Evolutionary conservation across 306 rosid species (phyloP), one percentile per base, ranked within the genome.

Genomic region (Cucurbita moschata): DNA sequence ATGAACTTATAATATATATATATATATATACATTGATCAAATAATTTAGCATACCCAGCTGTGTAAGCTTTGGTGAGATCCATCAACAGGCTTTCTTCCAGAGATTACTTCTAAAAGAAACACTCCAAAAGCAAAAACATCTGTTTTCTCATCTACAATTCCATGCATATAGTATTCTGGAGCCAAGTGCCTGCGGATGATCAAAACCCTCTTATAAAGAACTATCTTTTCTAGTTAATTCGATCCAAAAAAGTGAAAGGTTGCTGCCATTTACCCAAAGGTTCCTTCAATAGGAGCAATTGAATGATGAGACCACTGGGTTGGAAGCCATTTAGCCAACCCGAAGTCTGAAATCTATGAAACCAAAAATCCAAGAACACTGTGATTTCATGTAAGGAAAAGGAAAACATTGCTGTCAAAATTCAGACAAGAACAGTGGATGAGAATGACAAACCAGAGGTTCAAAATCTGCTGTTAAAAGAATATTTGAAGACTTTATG

Each of bases 221-320:
- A 54, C 4, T 19, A 44, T 46, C 5, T 42, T 19, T 68, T 46
- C 16, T 7, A 23, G 46, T 46, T 0, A 44, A 23, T 47, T 47
- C 13, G 56, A 46, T 46, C 16, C 23, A 61, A 68, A 7, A 44
- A 68, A 68, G 42, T 47, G 56, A 46, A 58, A 58, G 19, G 16
- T 56, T 10, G 19, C 53, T 19, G 54, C 54, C 15, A 50, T 73
- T 72, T 69, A 3, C 73, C 73, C 99, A 88, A 91, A 91, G 83
- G 98, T 92, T 13, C 98, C 99, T 84, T 94, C 99, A 69, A 91
- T 94, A 38, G 99, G 99, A 75, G 88, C 96, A 63, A 94, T 94
- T 71, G 99, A 94, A 75, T 94, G 97, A 78, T 94, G 99, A 79
- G 91, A 85, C 99, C 96, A 91, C 61, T 94, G 92, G 47, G 90